These are phyloP conservation scores for Diaporthe nobilis DNA, from an alignment of 2,329 filamentous ascomycete genomes.

Conservation along the genomic window DNA sequence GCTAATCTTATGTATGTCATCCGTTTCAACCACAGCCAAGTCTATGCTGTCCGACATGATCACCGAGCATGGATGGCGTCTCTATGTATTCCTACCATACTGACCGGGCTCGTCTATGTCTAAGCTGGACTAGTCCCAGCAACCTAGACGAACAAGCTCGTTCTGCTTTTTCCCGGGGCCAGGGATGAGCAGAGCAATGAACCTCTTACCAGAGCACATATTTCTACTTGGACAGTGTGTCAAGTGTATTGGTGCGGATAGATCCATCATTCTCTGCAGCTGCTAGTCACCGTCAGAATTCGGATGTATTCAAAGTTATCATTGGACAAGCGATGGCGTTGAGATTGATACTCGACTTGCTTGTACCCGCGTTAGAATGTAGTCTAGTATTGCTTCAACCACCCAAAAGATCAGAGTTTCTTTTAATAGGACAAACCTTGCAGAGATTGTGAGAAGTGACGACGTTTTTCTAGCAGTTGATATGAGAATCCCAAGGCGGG, in stretches of 20 bases:
- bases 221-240: background rate
- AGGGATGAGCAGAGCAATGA: background rate
- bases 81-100: background rate
- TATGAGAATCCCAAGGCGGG: background rate
- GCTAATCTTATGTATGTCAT: too few species aligned
- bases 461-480: background rate
- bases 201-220: background rate
- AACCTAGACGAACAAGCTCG: background rate
- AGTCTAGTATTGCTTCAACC: background rate
- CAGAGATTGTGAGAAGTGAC: background rate
- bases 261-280: background rate
- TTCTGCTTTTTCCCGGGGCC: background rate
- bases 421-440: background rate
- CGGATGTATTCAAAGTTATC: background rate
- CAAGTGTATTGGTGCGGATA: background rate
- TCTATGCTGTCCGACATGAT: background rate
- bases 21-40: background rate
- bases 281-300: background rate
- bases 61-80: background rate
- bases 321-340: background rate
- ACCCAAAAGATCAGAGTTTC: background rate
- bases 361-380: background rate
- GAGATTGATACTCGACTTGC: background rate
- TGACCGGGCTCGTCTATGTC: background rate
- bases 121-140: background rate